Conservation (phyloP, 805 yeast genomes). For the Kluyveromyces aestuarii region DNA sequence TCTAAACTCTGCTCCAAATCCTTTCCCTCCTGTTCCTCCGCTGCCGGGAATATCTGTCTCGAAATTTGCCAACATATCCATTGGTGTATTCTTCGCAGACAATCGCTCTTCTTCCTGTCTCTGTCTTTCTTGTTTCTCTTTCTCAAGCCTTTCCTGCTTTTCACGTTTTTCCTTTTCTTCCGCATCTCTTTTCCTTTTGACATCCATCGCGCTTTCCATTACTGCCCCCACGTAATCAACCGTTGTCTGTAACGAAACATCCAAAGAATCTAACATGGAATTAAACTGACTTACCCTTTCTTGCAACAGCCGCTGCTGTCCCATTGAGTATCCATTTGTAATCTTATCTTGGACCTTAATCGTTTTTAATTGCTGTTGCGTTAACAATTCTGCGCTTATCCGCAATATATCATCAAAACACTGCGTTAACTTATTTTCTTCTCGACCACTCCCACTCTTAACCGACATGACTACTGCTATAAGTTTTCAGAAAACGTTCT, state of each 20-base stretch:
- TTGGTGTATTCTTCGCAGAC: constrained; percentile 2
- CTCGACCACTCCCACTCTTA: not conserved
- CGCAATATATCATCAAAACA: constrained; percentile 27
- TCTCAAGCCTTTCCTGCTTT: constrained; percentile 7
- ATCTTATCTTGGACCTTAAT: constrained; percentile 22
- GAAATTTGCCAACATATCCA: constrained; percentile 1
- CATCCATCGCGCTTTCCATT: constrained; percentile 21
- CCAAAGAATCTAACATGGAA: constrained; percentile 24
- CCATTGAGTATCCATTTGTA: constrained; percentile 18
- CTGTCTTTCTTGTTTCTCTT: not conserved
- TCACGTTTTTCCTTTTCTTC: constrained; percentile 21
- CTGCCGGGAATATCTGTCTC: not conserved
- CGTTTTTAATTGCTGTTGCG: constrained; percentile 28
- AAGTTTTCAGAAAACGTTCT: not conserved
- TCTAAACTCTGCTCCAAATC: constrained; percentile 8
- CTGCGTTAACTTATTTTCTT: constrained; percentile 22
- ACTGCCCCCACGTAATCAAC: constrained; percentile 22
- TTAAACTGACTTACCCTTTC: constrained; percentile 24
- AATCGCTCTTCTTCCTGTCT: not conserved
- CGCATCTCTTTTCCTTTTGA: constrained; percentile 25
- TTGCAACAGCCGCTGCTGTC: constrained; percentile 18
- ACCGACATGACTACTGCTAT: not conserved
- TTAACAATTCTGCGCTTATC: constrained; percentile 27
- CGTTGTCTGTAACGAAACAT: constrained; percentile 19
- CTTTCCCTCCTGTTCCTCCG: not conserved